Base-by-base conservation (phyloP, 352 stramenopile genomes). In the Pythium vanterpoolii region DNA sequence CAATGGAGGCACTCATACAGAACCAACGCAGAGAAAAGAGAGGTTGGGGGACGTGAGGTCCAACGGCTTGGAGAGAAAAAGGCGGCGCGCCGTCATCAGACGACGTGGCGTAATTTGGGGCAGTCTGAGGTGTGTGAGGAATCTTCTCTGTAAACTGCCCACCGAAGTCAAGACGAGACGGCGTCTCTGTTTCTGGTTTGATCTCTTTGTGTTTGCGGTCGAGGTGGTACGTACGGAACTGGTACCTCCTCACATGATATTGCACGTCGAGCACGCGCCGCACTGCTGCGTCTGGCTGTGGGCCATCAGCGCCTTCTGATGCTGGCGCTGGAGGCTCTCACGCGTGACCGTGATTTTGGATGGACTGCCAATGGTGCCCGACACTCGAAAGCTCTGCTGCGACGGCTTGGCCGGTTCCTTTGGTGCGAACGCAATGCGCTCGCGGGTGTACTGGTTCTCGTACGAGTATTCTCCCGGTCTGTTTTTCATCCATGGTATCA, bases 361-460 rank as follows among this genome's bases (percentile, higher is more conserved):
- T 10, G 58, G 62, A n/a, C 72, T 74, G 57, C 50, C 61, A 30
- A 79, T 75, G 2, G 60, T 62, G 10, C 67, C 65, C 0, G 71
- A 59, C 19, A 60, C 34, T 18, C 83, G 78, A 33, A 93, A 95
- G 58, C 82, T 90, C 60, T 95, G 80, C 62, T 95, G 86, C 46
- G 86, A 95, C 10, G 86, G 86, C 62, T 93, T 95, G 40, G 86
- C 83, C 0, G 86, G 73, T 46, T 93, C 82, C 69, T 93, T 93
- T 2, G 83, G 86, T 8, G 80, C 82, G 53, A 95, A 95, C 30
- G 83, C 84, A 48, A 95, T 90, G n/a, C 86, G 82, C 54, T 95
- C 83, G 38, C 88, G 86, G 0, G 86, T 95, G 71, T 95, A 95
- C 64, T 93, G 83, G 70, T 95, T 93, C 68, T 95, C 83, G 56